phyloP scores from a whole-genome alignment of 225 moss, liverwort and hornwort species.

The Takakia lepidozioides region DNA sequence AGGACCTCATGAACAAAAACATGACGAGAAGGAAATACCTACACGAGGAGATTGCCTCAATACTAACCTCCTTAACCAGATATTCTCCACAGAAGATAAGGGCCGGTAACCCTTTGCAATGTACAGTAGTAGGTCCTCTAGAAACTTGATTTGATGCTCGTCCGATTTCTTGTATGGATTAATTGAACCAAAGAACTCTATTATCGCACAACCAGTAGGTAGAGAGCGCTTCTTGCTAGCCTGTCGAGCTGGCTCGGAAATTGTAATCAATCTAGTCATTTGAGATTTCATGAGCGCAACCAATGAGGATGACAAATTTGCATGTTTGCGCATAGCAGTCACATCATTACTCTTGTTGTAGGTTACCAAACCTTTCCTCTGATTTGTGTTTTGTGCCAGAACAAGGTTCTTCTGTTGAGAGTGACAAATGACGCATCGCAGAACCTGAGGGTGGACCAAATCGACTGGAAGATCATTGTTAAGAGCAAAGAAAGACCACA shows the following conservation, averaged over 20 bases:
- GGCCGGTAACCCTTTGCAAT: too few species aligned
- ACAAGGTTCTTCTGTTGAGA: too few species aligned
- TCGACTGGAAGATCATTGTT: not conserved
- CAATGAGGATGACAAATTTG: not conserved
- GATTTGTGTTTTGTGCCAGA: too few species aligned
- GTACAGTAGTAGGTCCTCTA: not conserved
- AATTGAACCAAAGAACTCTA: not conserved
- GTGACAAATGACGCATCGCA: not conserved
- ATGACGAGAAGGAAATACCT: not conserved
- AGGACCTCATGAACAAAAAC: not conserved
- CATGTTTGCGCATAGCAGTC: not conserved
- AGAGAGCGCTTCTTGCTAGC: not conserved
- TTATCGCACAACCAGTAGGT: not conserved
- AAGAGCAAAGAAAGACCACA: not conserved
- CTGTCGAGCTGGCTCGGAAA: not conserved
- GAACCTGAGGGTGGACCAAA: not conserved
- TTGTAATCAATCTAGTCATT: not conserved
- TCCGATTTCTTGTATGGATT: not conserved
- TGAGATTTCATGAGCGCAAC: not conserved
- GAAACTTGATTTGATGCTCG: not conserved
- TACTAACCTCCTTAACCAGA: constrained; percentile 1
- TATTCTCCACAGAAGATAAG: not conserved
- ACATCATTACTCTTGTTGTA: not conserved
- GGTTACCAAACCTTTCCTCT: not conserved
- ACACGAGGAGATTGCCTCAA: not conserved